These are phyloP conservation scores for Brassica balearica DNA, from an alignment of 441 rosid species.

Conservation along the genomic window DNA sequence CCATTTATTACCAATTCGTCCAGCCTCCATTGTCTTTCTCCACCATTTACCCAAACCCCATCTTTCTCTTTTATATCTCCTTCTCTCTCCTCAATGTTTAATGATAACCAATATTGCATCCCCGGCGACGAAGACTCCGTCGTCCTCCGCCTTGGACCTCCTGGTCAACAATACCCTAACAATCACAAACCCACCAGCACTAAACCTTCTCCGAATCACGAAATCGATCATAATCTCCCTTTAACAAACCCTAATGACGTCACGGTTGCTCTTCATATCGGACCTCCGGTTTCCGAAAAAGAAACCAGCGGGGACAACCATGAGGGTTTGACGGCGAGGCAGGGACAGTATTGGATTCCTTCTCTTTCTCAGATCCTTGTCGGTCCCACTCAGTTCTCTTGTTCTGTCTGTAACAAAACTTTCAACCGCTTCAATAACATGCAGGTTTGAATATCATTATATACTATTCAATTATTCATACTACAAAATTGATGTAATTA, in stretches of 20 bases:
- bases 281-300: constrained; percentile 50
- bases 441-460: constrained; percentile 60
- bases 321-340: constrained; percentile 46
- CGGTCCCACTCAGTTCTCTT: constrained; percentile 92
- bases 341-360: constrained; percentile 88
- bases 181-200: constrained; percentile 39
- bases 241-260: constrained; percentile 49
- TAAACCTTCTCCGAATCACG: constrained; percentile 32
- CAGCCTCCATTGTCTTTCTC: constrained; percentile 48
- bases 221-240: constrained; percentile 23
- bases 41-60: constrained; percentile 35
- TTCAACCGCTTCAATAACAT: constrained; percentile 91
- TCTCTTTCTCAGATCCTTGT: constrained; percentile 84
- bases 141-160: constrained; percentile 77
- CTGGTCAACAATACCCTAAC: constrained; percentile 57
- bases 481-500: background rate
- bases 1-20: constrained; percentile 44
- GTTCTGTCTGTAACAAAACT: constrained; percentile 83
- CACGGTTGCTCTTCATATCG: constrained; percentile 73
- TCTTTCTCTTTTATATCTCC: constrained; percentile 13
- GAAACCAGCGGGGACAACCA: constrained; percentile 42
- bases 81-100: constrained; percentile 31
- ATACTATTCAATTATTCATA: background rate
- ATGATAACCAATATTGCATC: constrained; percentile 33
- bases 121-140: constrained; percentile 63